Percentiles rank a stretch among this genome's conserved stretches.
Conservation (phyloP, 208 protist genomes). For the Crithidia expoeki region DNA sequence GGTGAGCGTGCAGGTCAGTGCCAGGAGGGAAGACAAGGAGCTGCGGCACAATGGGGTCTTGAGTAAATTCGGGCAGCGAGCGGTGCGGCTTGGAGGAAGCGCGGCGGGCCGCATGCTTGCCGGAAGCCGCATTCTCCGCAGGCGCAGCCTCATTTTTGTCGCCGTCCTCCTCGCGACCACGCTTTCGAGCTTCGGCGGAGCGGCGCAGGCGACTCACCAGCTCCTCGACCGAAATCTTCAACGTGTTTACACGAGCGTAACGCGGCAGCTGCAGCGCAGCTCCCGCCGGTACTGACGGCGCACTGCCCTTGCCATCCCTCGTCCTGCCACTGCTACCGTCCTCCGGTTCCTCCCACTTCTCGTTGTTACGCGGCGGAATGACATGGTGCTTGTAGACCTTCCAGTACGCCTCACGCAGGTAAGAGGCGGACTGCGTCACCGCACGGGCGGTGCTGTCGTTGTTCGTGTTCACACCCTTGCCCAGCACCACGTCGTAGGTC, state of each 20-base stretch:
- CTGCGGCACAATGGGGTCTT: slow-evolving; percentile 72
- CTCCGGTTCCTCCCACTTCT: slow-evolving; percentile 43
- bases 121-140: not conserved
- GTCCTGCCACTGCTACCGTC: slow-evolving; percentile 7
- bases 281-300: not conserved
- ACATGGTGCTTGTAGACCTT: slow-evolving; percentile 78
- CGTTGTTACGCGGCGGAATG: slow-evolving; percentile 62
- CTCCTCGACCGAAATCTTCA: slow-evolving; percentile 77
- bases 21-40: slow-evolving; percentile 87
- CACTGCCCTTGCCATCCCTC: slow-evolving; percentile 19
- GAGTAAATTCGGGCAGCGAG: slow-evolving; percentile 63
- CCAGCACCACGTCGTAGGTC: slow-evolving; percentile 87
- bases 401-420: slow-evolving; percentile 84
- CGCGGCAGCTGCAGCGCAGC: slow-evolving; percentile 56
- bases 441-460: slow-evolving; percentile 82
- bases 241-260: slow-evolving; percentile 89
- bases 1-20: slow-evolving; percentile 88
- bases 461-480: slow-evolving; percentile 87
- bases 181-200: slow-evolving; percentile 38
- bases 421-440: slow-evolving; percentile 66
- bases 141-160: not conserved
- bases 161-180: slow-evolving; percentile 4
- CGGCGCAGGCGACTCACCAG: slow-evolving; percentile 66
- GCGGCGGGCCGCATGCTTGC: slow-evolving; percentile 12
- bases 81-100: slow-evolving; percentile 20